Base-by-base conservation (phyloP, 306 rosid species). In the Albizia julibrissin region DNA sequence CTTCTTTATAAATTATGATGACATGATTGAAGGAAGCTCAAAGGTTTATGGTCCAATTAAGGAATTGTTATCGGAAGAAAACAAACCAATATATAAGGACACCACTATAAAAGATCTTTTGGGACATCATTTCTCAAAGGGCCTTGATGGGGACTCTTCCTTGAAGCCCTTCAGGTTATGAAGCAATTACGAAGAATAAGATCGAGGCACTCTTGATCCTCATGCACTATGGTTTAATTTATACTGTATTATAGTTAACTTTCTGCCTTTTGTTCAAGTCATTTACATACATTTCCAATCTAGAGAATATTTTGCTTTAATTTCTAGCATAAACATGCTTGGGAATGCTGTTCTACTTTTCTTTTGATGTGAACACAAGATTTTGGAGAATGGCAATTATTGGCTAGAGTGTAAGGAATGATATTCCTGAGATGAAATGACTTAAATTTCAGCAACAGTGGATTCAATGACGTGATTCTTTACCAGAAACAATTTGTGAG, bases 21-120 rank as follows among this genome's bases (percentile, higher is more conserved):
- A 79, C 37, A 68, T 29, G 21, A 1, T 22, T 61, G 74, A 77
- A 47, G 77, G 22, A 19, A 6, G 65, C 19, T 54, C 76, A 1
- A 88, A 65, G 80, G 40, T 70, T 29, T 90, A 85, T 68, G 88
- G 91, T 74, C 96, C 94, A 3, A 87, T 91, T 33, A 85, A 91
- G 77, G 90, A 90, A 62, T 75, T 90, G 26, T 10, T 86, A 75
- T 87, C 90, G 1, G 92, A 91, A 82, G 81, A 85, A 34, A 80
- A 84, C 22, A 85, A 83, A 42, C 85, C 89, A 14, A 61, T 75
- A 5, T 88, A 87, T 18, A 71, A 59, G 74, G 86, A 26, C 18
- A 80, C 58, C 1, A 80, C 72, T 3, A 7, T 61, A 5, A 49
- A 43, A n/a, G 89, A 84, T 0, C 79, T 64, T 29, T 3, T 59